Percentiles rank a stretch among this genome's conserved stretches.
Conservation (phyloP, 768 basidiomycete genomes). For the Leccinum uliginosum region DNA sequence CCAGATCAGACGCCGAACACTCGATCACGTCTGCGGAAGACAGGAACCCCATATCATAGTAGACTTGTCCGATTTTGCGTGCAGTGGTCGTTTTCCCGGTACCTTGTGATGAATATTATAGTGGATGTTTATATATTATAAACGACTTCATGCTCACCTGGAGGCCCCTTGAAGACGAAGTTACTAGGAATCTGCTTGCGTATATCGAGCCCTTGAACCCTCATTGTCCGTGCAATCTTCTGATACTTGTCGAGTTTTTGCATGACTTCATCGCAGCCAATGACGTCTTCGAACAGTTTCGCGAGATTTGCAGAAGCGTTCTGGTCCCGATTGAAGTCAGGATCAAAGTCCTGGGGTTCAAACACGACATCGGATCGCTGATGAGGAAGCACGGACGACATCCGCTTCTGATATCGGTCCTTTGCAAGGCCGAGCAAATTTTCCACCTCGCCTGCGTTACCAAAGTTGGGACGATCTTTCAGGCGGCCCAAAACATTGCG, state of each 20-base stretch:
- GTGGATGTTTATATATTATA: background rate
- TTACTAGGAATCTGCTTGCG: conserved; percentile 54
- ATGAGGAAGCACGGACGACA: conserved; percentile 20
- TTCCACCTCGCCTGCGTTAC: conserved; percentile 63
- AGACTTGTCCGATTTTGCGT: conserved; percentile 59
- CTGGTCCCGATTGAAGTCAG: conserved; percentile 47
- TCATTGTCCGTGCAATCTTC: conserved; percentile 41
- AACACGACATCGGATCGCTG: conserved; percentile 28
- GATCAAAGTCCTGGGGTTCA: conserved; percentile 55
- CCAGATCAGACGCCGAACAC: conserved; percentile 66
- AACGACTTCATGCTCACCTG: conserved; percentile 37
- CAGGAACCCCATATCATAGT: conserved; percentile 59
- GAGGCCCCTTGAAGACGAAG: conserved; percentile 72
- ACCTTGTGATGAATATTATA: conserved; percentile 32
- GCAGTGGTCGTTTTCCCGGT: conserved; percentile 64
- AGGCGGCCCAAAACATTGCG: conserved; percentile 38
- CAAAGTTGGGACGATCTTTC: conserved; percentile 53
- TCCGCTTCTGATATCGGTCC: conserved; percentile 40
- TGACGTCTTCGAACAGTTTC: conserved; percentile 58
- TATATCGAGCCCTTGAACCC: conserved; percentile 38
- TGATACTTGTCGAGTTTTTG: conserved; percentile 50
- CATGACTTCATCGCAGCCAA: conserved; percentile 55
- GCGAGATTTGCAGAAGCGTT: conserved; percentile 47
- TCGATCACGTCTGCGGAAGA: conserved; percentile 52
- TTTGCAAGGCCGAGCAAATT: conserved; percentile 54